Base-by-base conservation (phyloP, 2,329 filamentous ascomycete genomes). In the Tolypocladium guangdongense region DNA sequence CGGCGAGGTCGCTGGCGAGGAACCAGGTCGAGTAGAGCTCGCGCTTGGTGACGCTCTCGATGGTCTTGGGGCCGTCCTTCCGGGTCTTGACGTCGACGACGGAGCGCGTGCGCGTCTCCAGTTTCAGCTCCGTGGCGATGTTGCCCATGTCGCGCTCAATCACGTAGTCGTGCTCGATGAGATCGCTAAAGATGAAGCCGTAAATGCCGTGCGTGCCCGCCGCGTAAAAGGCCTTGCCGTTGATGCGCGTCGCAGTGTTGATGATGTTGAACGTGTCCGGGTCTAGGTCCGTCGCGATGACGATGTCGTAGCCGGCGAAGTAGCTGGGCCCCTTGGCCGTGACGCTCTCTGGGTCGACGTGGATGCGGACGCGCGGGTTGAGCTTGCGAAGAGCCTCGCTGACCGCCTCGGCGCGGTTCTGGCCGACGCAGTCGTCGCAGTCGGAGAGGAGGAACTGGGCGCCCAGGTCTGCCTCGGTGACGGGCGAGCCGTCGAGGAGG, bases 121-220 rank as follows among this genome's bases (percentile, higher is more conserved):
- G 71, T 49, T 77, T 76, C 10, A 75, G 57, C 41, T 77, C 68
- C 0, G 83, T 85, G 22, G 81, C 66, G 14, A 88, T 74, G 64
- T 97, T 97, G 54, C 87, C 84, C 58, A 86, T 84, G 56, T 89
- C 83, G 54, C 93, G 85, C 73, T 95, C 86, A 56, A 99, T 86
- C 56, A 93, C 83, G 65, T 90, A 99, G 63, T 91, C 85, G 68
- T 99, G 93, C 63, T 85, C 80, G 60, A 96, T 90, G 24, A 99
- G 78, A 68, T 99, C 93, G 54, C 88, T 87, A 68, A 99, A 99
- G 59, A 96, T 87, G 73, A 89, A 99, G 53, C 93, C 93, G 68
- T 95, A 97, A 66, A 96, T 80, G 49, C 93, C 93, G 66, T 96
- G 89, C 3, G 87, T 82, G 50, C 84, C 86, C 37, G 90, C 88